phyloP scores from a whole-genome alignment of 805 yeast genomes.

The Hanseniaspora opuntiae region DNA sequence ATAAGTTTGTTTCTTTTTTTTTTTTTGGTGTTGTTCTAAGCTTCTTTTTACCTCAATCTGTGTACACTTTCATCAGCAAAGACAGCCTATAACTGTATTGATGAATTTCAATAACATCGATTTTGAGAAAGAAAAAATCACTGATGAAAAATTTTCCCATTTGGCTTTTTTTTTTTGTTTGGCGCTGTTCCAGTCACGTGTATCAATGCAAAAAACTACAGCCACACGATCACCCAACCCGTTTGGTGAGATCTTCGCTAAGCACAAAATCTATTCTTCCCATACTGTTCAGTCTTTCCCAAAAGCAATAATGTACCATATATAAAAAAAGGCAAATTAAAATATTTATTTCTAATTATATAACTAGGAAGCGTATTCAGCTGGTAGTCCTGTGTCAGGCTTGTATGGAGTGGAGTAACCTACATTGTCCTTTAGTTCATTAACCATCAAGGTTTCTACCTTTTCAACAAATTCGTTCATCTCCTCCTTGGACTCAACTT shows the following conservation, averaged over 20 bases:
- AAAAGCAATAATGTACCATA: too few species aligned
- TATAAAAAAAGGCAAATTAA: too few species aligned
- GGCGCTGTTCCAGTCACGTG: neutral
- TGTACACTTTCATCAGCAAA: too few species aligned
- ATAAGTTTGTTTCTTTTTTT: neutral
- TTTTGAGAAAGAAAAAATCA: too few species aligned
- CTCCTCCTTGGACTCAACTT: constrained; percentile 50
- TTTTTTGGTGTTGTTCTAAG: neutral
- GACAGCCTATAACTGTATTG: too few species aligned
- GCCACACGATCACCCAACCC: neutral
- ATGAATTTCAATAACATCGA: neutral
- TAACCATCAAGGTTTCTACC: constrained; percentile 47
- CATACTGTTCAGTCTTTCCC: too few species aligned
- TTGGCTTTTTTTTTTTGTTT: neutral
- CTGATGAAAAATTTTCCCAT: neutral
- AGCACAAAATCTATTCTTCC: too few species aligned
- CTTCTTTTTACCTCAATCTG: neutral
- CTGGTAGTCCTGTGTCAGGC: constrained; percentile 23
- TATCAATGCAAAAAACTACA: neutral
- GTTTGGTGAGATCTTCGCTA: too few species aligned
- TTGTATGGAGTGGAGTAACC: constrained; percentile 29
- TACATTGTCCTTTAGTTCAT: constrained; percentile 23
- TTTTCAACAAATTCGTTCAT: constrained; percentile 45
- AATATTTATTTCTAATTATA: too few species aligned
- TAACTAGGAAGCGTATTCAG: constrained; percentile 14